Evolutionary conservation across 1,284 basidiomycete species (phyloP).

Genomic region (Sphaerobolus stellatus): DNA sequence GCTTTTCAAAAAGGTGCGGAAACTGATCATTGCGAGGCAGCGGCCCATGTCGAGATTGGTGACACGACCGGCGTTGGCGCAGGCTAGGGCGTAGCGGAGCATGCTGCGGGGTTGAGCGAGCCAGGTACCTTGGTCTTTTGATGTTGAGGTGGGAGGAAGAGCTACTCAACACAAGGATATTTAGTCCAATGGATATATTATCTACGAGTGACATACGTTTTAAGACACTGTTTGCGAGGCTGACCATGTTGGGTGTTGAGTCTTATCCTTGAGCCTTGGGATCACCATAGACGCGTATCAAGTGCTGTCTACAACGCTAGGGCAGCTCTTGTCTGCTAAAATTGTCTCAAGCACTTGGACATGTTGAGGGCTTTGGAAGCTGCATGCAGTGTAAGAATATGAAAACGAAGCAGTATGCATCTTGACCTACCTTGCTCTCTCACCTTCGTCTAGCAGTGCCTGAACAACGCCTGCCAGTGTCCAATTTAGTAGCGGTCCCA

Average conservation of each 20-base stretch:
- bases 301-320: slow-evolving; percentile 59
- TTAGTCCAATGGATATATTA: neutral
- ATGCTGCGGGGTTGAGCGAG: slow-evolving; percentile 49
- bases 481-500: slow-evolving; percentile 71
- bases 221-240: slow-evolving; percentile 5
- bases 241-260: slow-evolving; percentile 7
- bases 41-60: slow-evolving; percentile 62
- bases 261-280: slow-evolving; percentile 21
- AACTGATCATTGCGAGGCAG: slow-evolving; percentile 54
- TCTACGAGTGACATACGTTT: slow-evolving; percentile 2
- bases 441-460: slow-evolving; percentile 59
- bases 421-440: slow-evolving; percentile 49
- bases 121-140: slow-evolving; percentile 24
- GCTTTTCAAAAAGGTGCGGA: slow-evolving; percentile 61
- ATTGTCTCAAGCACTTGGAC: slow-evolving; percentile 66
- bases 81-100: slow-evolving; percentile 52
- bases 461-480: slow-evolving; percentile 72
- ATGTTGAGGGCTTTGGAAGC: slow-evolving; percentile 39
- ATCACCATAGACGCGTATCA: slow-evolving; percentile 50
- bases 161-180: slow-evolving; percentile 25
- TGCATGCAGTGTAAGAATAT: slow-evolving; percentile 35
- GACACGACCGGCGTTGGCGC: slow-evolving; percentile 57
- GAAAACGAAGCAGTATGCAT: slow-evolving; percentile 8
- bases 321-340: slow-evolving; percentile 61
- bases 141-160: neutral